Evolutionary conservation across 2,329 filamentous ascomycete genomes (phyloP).

Genomic region (Beauveria asiatica): DNA sequence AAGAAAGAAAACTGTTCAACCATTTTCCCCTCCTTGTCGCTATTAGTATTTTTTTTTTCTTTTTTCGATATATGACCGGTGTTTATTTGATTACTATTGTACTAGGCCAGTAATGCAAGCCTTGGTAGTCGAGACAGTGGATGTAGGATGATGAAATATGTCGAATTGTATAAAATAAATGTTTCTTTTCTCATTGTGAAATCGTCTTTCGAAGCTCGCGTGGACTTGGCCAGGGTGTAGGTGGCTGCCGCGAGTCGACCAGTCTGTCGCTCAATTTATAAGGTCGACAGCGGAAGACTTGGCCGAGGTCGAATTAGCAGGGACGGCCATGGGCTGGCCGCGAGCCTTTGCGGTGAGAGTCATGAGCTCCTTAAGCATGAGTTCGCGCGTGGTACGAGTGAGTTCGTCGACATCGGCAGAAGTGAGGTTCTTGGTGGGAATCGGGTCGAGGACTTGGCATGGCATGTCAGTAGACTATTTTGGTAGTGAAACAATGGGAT

Average conservation of each 20-base stretch:
- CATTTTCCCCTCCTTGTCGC: neutral
- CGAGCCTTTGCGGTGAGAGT: constrained; percentile 43
- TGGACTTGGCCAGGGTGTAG: neutral
- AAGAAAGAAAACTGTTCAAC: neutral
- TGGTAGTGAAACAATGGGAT: no score
- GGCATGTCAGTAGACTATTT: neutral
- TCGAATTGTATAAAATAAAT: neutral
- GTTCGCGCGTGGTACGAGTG: constrained; percentile 56
- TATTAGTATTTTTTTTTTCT: neutral
- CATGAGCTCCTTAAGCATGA: constrained; percentile 64
- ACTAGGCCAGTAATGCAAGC: neutral
- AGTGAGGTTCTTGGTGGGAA: constrained; percentile 65
- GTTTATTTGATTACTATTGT: neutral
- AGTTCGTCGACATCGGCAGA: constrained; percentile 70
- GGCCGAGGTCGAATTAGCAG: constrained; percentile 17
- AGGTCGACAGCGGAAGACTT: constrained; percentile 22
- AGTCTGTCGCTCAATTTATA: constrained; percentile 4
- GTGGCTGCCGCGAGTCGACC: neutral
- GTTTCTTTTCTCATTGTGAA: neutral
- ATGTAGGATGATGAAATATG: neutral
- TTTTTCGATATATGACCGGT: neutral
- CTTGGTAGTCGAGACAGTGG: neutral
- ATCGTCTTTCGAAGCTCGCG: neutral
- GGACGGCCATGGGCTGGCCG: constrained; percentile 28
- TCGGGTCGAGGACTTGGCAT: constrained; percentile 63